Evolutionary conservation across 176 grass and related monocot species (phyloP), one percentile per base, ranked within the genome.

Genomic region (Oryza nivara): DNA sequence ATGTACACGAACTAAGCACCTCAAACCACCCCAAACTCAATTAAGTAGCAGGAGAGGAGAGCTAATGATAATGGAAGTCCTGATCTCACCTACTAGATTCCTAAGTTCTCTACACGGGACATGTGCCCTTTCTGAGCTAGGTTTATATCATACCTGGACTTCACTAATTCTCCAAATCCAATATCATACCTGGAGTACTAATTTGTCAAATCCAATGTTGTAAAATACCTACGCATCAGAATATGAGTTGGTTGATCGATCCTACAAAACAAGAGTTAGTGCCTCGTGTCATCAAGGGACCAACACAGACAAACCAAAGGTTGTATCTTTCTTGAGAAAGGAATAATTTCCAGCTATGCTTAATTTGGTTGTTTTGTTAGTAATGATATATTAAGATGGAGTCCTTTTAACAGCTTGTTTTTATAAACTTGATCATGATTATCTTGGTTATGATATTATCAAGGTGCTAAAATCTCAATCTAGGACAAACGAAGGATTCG

Each of bases 21-120:
- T 40, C 38, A 40, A 41, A 41, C 40, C 40, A 41, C 40, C 40
- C 40, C 44, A 80, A 60, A 35, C 45, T 86, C 58, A 51, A 43
- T 77, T 66, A 56, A 56, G 19, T 56, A 87, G 68, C 84, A 81
- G 40, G 4, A 5, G 38, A 81, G 38, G 4, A 4, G 40, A 41
- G 40, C 40, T 41, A 41, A 41, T 8, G 40, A 41, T 41, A 41
- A 9, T 41, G 4, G 40, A 41, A 41, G 40, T 5, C 40, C 40
- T 41, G 1, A 41, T 4, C 40, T 41, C 45, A 67, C 79, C 83
- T 67, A 68, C 47, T 19, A 79, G 74, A 90, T 90, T 90, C 84
- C 88, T 74, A 73, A 90, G 20, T 46, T 86, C 46, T 83, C 34
- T 68, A 49, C 79, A 69, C 4, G 28, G 8, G 88, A 79, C 88